Evolutionary conservation across 2,329 filamentous ascomycete species (phyloP).

Genomic region (Cadophora gregata): DNA sequence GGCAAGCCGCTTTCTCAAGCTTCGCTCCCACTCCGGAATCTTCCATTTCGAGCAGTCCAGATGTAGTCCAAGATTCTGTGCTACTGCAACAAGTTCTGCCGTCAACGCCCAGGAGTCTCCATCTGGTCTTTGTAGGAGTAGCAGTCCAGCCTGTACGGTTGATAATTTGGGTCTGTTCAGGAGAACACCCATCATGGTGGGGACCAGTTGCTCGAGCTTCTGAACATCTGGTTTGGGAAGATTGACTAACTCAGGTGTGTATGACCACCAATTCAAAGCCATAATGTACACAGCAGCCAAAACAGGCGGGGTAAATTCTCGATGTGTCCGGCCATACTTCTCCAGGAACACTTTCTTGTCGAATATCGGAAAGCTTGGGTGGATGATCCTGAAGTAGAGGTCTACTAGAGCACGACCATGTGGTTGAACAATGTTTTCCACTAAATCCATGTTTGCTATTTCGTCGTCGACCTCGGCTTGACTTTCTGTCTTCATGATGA

Average conservation of each 20-base stretch:
- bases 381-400: slow-evolving; percentile 50
- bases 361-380: slow-evolving; percentile 55
- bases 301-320: slow-evolving; percentile 63
- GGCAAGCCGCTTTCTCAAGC: slow-evolving; percentile 64
- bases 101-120: slow-evolving; percentile 44
- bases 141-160: slow-evolving; percentile 59
- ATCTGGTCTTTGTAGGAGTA: slow-evolving; percentile 54
- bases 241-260: slow-evolving; percentile 59
- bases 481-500: slow-evolving; percentile 76
- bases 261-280: slow-evolving; percentile 64
- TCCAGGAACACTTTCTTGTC: slow-evolving; percentile 67
- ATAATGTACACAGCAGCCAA: slow-evolving; percentile 66
- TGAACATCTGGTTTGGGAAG: slow-evolving; percentile 50
- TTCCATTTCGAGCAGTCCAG: slow-evolving; percentile 67
- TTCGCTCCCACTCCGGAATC: slow-evolving; percentile 67
- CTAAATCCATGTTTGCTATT: slow-evolving; percentile 39
- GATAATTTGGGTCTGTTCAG: slow-evolving; percentile 59
- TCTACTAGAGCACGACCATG: slow-evolving; percentile 39
- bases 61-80: slow-evolving; percentile 64
- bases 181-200: slow-evolving; percentile 52
- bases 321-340: slow-evolving; percentile 62
- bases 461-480: slow-evolving; percentile 57
- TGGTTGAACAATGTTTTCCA: slow-evolving; percentile 38
- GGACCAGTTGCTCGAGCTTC: slow-evolving; percentile 49
- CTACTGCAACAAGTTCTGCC: slow-evolving; percentile 57